Conservation (phyloP, 2,329 filamentous ascomycete species). For the Aplosporella prunicola region DNA sequence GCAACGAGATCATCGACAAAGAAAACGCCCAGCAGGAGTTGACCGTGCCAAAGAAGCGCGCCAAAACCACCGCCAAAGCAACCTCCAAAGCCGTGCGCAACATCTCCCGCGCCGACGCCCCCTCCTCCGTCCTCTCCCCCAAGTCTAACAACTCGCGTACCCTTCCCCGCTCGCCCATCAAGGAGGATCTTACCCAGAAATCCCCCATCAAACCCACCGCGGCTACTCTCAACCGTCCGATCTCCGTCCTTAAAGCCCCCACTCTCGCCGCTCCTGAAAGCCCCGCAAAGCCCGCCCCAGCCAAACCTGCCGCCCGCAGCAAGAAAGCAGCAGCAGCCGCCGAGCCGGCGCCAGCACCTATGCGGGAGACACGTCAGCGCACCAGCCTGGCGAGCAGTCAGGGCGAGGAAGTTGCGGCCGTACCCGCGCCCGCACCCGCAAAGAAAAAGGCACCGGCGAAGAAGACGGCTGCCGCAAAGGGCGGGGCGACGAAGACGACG, state of each 20-base stretch:
- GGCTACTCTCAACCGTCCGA: slow-evolving; percentile 2
- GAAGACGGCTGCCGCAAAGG: slow-evolving; percentile 4
- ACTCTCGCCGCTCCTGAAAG: slow-evolving; percentile 33
- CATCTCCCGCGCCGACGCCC: slow-evolving; percentile 23
- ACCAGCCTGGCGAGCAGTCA: slow-evolving; percentile 33
- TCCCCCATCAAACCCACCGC: slow-evolving; percentile 38
- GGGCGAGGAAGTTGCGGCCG: too few species aligned
- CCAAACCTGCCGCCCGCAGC: slow-evolving; percentile 30
- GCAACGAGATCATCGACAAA: slow-evolving; percentile 11
- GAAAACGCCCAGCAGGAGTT: slow-evolving; percentile 37
- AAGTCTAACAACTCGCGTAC: slow-evolving; percentile 72
- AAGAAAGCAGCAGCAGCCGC: slow-evolving; percentile 25
- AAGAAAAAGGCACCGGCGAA: slow-evolving; percentile 39
- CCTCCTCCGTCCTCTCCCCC: slow-evolving; percentile 64
- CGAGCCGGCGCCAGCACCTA: too few species aligned
- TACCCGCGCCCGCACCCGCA: slow-evolving; percentile 34
- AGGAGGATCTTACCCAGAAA: slow-evolving; percentile 38
- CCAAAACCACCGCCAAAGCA: slow-evolving; percentile 24
- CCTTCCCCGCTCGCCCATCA: slow-evolving; percentile 47
- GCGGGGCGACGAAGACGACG: not conserved
- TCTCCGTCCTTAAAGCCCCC: not conserved
- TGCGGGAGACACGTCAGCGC: slow-evolving; percentile 28
- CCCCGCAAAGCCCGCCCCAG: slow-evolving; percentile 30
- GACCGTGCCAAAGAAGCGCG: slow-evolving; percentile 61
- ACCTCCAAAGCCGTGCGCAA: slow-evolving; percentile 22